Evolutionary conservation across 257 asterid genomes (phyloP).

Genomic region (Primulina eburnea): DNA sequence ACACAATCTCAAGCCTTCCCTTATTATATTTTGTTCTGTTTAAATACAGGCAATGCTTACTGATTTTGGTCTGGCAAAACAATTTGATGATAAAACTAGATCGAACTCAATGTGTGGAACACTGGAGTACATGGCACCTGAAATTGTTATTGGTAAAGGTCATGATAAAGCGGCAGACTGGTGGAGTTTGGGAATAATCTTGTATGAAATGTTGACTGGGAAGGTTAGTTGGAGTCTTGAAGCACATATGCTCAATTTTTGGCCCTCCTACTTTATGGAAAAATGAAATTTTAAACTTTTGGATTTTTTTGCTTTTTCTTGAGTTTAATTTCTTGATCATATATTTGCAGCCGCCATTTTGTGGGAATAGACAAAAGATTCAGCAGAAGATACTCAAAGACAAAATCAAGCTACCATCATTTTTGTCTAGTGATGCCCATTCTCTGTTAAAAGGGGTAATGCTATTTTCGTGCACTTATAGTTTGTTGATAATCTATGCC

Average conservation of each 20-base stretch:
- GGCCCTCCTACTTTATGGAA: background rate
- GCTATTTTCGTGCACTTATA: conserved; percentile 14
- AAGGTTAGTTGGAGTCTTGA: conserved; percentile 40
- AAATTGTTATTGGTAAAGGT: conserved; percentile 68
- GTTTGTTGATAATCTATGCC: background rate
- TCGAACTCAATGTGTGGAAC: conserved; percentile 88
- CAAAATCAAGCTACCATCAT: conserved; percentile 66
- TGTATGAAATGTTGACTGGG: conserved; percentile 78
- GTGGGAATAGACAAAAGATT: conserved; percentile 61
- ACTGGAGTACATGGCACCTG: conserved; percentile 83
- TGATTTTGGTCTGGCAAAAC: conserved; percentile 80
- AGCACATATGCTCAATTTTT: background rate
- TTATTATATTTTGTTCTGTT: background rate
- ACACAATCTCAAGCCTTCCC: background rate
- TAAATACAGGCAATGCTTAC: conserved; percentile 59
- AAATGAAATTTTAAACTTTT: background rate
- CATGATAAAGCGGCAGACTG: conserved; percentile 87
- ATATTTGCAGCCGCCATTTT: conserved; percentile 61
- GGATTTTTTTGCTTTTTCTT: background rate
- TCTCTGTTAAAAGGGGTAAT: conserved; percentile 72
- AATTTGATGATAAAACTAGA: conserved; percentile 55
- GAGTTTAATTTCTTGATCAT: conserved; percentile 6
- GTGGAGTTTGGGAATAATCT: conserved; percentile 83
- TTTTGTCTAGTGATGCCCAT: conserved; percentile 71
- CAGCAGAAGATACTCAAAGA: conserved; percentile 77